phyloP scores from a whole-genome alignment of 73 alveolate species.

The Urostyla sp. region DNA sequence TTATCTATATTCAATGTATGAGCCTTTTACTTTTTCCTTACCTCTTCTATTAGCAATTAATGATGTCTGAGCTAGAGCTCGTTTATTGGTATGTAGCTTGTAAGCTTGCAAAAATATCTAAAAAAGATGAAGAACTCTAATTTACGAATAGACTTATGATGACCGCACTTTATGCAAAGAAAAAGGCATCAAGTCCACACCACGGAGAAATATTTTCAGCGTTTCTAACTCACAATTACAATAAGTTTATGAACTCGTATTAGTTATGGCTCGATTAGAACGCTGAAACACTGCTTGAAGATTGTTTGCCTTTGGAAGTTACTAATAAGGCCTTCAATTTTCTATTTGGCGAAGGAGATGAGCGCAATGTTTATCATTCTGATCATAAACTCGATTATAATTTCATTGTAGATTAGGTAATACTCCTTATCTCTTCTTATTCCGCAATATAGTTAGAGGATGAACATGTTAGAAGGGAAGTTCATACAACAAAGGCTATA shows the following conservation, averaged over 20 bases:
- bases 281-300: too few relatives aligned
- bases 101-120: background rate
- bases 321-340: too few relatives aligned
- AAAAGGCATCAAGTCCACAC: background rate
- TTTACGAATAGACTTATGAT: slow-evolving; percentile 30
- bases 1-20: slow-evolving; percentile 6
- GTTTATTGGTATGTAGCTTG: background rate
- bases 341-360: too few relatives aligned
- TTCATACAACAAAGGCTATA: slow-evolving; percentile 22
- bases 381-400: slow-evolving; percentile 25
- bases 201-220: background rate
- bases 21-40: background rate
- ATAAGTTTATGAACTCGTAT: slow-evolving; percentile 7
- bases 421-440: slow-evolving; percentile 29
- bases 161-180: slow-evolving; percentile 39
- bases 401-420: slow-evolving; percentile 32
- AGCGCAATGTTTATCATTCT: background rate
- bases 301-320: too few relatives aligned
- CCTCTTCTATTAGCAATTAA: slow-evolving; percentile 11
- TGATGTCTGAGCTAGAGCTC: slow-evolving; percentile 27
- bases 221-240: slow-evolving; percentile 20
- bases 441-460: slow-evolving; percentile 46
- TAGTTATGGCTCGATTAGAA: slow-evolving; percentile 24
- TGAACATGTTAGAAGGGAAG: slow-evolving; percentile 51
- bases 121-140: slow-evolving; percentile 10